phyloP scores from a whole-genome alignment of 2,329 filamentous ascomycete genomes.

The Stemphylium beticola region DNA sequence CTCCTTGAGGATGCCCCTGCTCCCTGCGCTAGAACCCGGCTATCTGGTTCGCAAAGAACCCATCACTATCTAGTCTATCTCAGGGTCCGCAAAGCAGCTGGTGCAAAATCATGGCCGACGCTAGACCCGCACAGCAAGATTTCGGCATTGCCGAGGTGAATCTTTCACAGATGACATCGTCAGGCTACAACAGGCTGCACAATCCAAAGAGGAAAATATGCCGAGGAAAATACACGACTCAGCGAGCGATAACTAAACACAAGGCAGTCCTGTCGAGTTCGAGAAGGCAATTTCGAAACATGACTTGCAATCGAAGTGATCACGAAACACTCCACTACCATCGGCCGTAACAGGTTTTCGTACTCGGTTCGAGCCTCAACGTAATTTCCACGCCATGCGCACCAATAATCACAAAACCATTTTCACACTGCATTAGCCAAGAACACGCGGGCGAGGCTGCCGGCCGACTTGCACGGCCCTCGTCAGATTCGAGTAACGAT shows the following conservation, averaged over 20 bases:
- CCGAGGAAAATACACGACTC: constrained; percentile 1
- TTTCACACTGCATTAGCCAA: constrained; percentile 16
- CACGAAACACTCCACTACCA: neutral
- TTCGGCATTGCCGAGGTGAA: constrained; percentile 9
- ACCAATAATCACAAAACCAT: constrained; percentile 3
- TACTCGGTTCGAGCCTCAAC: neutral
- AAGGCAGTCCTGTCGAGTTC: neutral
- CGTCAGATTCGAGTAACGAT: constrained; percentile 16
- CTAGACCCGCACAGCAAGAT: constrained; percentile 8
- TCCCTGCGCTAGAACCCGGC: constrained; percentile 6
- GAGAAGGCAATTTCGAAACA: constrained; percentile 1
- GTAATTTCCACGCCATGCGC: constrained; percentile 9
- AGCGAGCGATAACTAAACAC: neutral
- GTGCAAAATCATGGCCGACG: neutral
- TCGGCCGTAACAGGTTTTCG: neutral
- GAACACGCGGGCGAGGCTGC: constrained; percentile 18
- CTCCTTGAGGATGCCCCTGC: constrained; percentile 10
- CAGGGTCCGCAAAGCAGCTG: constrained; percentile 5
- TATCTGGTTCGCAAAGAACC: constrained; percentile 8
- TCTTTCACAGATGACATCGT: neutral
- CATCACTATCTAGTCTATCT: neutral
- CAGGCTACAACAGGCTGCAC: neutral
- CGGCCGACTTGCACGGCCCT: constrained; percentile 18
- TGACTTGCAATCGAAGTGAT: constrained; percentile 1
- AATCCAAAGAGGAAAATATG: neutral